Conservation (phyloP, 2,329 filamentous ascomycete species). For the Sclerotinia glacialis region DNA sequence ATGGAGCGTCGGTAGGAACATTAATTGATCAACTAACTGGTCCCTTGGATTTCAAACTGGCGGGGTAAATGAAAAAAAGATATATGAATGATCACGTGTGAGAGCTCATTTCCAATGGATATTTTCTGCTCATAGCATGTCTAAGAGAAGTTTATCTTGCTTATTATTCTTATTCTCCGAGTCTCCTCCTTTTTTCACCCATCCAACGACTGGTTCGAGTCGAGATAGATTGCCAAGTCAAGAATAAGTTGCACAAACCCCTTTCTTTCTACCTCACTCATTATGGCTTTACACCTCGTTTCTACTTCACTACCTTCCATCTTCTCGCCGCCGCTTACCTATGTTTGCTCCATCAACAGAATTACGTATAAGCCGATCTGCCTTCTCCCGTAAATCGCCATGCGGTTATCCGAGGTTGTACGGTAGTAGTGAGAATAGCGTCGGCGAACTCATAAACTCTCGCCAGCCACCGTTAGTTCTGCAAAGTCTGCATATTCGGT, state of each 20-base stretch:
- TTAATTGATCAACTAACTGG: background rate
- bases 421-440: constrained; percentile 2
- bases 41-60: background rate
- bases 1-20: background rate
- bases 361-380: background rate
- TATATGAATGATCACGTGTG: background rate
- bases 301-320: background rate
- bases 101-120: background rate
- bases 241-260: background rate
- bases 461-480: background rate
- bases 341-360: background rate
- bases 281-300: background rate
- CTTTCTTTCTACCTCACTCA: too few relatives aligned
- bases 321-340: too few relatives aligned
- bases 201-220: background rate
- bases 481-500: background rate
- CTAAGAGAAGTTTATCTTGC: too few relatives aligned
- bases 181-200: too few relatives aligned
- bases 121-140: background rate
- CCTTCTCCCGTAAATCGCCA: background rate
- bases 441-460: constrained; percentile 4
- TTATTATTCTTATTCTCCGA: background rate
- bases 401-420: background rate
- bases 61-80: background rate
- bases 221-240: background rate